Percentiles rank a stretch among this genome's conserved stretches.
Conservation (phyloP, 179 eudicot genomes). For the Corrigiola litoralis region DNA sequence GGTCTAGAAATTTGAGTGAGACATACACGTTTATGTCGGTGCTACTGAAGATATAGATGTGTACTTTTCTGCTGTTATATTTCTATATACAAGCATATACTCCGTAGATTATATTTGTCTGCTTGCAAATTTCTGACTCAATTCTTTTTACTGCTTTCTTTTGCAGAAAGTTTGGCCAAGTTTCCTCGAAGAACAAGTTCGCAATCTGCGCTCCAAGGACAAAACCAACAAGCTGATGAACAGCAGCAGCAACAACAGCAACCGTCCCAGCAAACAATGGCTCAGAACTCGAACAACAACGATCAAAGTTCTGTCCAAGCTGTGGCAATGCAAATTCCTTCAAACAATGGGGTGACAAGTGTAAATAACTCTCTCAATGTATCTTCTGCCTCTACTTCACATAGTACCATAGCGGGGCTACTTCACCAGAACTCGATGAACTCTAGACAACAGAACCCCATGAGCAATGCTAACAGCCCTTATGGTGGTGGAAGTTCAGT, state of each 20-base stretch:
- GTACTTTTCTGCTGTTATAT: background rate
- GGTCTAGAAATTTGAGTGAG: background rate
- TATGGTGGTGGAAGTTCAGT: conserved; percentile 40
- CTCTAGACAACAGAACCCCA: conserved; percentile 50
- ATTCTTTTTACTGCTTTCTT: conserved; percentile 6
- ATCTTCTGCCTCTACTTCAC: conserved; percentile 41
- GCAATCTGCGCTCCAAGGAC: conserved; percentile 47
- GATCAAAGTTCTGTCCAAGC: conserved; percentile 50
- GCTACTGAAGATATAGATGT: background rate
- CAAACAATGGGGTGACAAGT: conserved; percentile 48
- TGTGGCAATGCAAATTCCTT: conserved; percentile 39
- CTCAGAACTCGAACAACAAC: conserved; percentile 44
- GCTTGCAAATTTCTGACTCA: background rate
- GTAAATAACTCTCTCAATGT: conserved; percentile 47
- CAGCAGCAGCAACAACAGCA: conserved; percentile 26
- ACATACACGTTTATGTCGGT: background rate
- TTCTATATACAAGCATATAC: background rate
- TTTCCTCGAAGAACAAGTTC: conserved; percentile 63
- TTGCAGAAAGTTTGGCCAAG: conserved; percentile 83
- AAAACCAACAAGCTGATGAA: conserved; percentile 52
- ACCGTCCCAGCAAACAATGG: conserved; percentile 27
- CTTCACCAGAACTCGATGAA: conserved; percentile 80
- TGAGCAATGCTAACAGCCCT: conserved; percentile 42
- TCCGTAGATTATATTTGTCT: background rate
- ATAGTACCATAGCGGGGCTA: conserved; percentile 55